These are phyloP conservation scores for Diaporthe destruens DNA, from an alignment of 2,329 filamentous ascomycete genomes.

Conservation along the genomic window DNA sequence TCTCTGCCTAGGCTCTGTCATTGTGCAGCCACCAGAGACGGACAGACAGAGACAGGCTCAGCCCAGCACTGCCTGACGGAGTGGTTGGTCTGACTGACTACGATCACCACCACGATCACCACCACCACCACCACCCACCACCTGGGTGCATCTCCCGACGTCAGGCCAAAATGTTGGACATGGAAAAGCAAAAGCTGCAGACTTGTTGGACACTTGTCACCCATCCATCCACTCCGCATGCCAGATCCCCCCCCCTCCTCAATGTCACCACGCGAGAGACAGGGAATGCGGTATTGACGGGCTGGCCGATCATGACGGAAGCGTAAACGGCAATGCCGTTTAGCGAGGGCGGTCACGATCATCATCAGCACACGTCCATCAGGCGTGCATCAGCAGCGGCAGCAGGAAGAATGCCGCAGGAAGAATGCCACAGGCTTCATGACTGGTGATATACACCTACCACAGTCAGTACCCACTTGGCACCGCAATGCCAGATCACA, in stretches of 20 bases:
- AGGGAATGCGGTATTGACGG: conserved; percentile 22
- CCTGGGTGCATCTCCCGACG: conserved; percentile 20
- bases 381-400: neutral
- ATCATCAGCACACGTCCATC: neutral
- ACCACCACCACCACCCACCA: too few relatives aligned
- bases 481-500: neutral
- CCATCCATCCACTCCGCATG: neutral
- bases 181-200: neutral
- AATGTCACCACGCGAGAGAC: conserved; percentile 33
- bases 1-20: neutral
- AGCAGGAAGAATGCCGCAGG: too few relatives aligned
- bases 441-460: neutral
- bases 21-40: too few relatives aligned
- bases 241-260: neutral
- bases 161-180: conserved; percentile 1
- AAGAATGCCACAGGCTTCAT: neutral
- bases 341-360: conserved; percentile 14
- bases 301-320: conserved; percentile 33
- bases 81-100: neutral
- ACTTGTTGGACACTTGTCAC: conserved; percentile 6
- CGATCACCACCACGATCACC: conserved; percentile 11
- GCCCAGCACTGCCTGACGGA: neutral
- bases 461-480: too few relatives aligned
- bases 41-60: neutral
- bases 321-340: conserved; percentile 32